Percentiles rank a stretch among this genome's conserved stretches.
Evolutionary conservation across 306 rosid genomes (phyloP).

Genomic region (Senna siamea): DNA sequence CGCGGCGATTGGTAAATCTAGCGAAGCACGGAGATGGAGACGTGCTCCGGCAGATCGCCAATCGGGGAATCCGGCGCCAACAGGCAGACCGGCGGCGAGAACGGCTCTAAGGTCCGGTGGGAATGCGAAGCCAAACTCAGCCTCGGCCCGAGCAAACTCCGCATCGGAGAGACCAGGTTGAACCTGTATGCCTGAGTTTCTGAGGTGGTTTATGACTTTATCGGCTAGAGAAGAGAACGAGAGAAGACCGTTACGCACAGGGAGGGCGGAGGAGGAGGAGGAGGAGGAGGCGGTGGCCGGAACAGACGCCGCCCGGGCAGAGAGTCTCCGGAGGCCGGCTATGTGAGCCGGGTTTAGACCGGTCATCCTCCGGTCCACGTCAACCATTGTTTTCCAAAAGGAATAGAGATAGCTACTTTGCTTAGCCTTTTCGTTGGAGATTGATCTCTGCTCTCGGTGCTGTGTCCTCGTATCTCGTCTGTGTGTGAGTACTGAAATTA

Average conservation of each 20-base stretch:
- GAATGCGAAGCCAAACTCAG: constrained; percentile 78
- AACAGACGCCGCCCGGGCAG: constrained; percentile 80
- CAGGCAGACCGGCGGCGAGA: constrained; percentile 73
- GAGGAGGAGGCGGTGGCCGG: constrained; percentile 31
- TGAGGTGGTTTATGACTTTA: constrained; percentile 63
- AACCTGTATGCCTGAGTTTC: constrained; percentile 60
- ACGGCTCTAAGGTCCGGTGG: constrained; percentile 84
- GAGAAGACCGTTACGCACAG: constrained; percentile 62
- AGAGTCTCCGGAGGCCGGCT: constrained; percentile 89
- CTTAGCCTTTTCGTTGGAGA: not conserved
- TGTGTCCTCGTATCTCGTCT: not conserved
- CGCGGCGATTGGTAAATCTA: constrained; percentile 85
- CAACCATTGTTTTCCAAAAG: constrained; percentile 62
- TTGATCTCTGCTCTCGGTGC: not conserved
- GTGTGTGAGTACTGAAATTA: not conserved
- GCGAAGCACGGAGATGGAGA: constrained; percentile 65
- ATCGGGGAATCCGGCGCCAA: constrained; percentile 81
- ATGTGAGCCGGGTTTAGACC: constrained; percentile 88
- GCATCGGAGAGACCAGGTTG: constrained; percentile 72
- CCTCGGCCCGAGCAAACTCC: constrained; percentile 83
- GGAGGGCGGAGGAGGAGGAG: constrained; percentile 51
- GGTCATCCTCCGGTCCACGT: constrained; percentile 87
- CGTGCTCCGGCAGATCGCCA: constrained; percentile 79
- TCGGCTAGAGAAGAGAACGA: constrained; percentile 73
- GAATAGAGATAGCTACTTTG: not conserved